Evolutionary conservation across 306 rosid species (phyloP).

Genomic region (Quercus mongolica): DNA sequence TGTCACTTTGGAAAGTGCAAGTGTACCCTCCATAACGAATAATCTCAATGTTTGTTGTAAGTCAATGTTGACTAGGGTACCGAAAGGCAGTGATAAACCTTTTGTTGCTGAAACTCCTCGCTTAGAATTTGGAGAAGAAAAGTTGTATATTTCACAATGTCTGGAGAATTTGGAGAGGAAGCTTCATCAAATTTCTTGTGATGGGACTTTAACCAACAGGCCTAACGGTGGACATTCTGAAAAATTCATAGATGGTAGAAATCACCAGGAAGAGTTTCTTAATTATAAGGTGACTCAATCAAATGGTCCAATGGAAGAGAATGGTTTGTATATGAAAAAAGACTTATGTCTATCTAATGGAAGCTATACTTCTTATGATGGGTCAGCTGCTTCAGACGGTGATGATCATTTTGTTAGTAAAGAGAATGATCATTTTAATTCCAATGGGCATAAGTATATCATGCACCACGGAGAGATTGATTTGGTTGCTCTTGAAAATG

Average conservation of each 20-base stretch:
- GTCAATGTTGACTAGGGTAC: conserved; percentile 25
- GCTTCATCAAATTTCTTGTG: conserved; percentile 33
- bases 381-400: conserved; percentile 18
- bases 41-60: conserved; percentile 12
- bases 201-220: conserved; percentile 14
- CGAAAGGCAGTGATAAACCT: conserved; percentile 30
- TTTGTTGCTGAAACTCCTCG: conserved; percentile 26
- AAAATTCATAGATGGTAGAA: conserved; percentile 27
- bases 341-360: conserved; percentile 26
- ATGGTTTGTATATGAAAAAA: conserved; percentile 20
- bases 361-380: conserved; percentile 29
- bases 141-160: conserved; percentile 49
- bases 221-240: conserved; percentile 26
- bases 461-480: conserved; percentile 27
- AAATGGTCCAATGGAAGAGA: conserved; percentile 35
- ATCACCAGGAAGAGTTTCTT: conserved; percentile 28
- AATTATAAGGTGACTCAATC: conserved; percentile 27
- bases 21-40: conserved; percentile 17
- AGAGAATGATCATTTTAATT: conserved; percentile 17
- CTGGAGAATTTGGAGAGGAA: conserved; percentile 61
- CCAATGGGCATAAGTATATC: conserved; percentile 16
- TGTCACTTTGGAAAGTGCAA: conserved; percentile 15
- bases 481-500: conserved; percentile 49
- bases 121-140: conserved; percentile 69
- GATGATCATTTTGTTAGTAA: conserved; percentile 28